Evolutionary conservation across 768 basidiomycete genomes (phyloP).

Genomic region (Podaxis sp.): DNA sequence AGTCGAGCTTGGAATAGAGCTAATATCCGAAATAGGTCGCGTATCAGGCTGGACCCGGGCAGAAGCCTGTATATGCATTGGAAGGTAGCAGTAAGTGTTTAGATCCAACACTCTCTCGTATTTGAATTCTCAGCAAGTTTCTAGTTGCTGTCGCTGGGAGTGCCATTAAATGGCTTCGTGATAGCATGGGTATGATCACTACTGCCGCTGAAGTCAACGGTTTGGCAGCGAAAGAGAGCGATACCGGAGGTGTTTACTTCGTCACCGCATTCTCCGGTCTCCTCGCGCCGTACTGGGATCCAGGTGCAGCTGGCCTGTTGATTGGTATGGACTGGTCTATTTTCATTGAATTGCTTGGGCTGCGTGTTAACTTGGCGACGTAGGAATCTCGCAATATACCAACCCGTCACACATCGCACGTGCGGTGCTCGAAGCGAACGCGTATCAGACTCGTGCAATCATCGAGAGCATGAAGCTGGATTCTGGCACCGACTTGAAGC

Average conservation of each 20-base stretch:
- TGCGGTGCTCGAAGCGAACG: constrained; percentile 94
- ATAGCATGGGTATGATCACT: constrained; percentile 82
- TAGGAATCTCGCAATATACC: constrained; percentile 83
- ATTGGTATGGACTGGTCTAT: constrained; percentile 53
- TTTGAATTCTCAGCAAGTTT: background rate
- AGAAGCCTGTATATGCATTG: constrained; percentile 86
- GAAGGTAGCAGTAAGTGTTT: constrained; percentile 83
- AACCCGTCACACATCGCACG: constrained; percentile 92
- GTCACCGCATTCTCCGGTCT: constrained; percentile 96
- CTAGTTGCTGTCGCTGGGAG: constrained; percentile 92
- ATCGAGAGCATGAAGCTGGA: constrained; percentile 95
- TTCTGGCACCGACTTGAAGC: constrained; percentile 73
- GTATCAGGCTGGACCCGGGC: constrained; percentile 79
- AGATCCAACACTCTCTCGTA: background rate
- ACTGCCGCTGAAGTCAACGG: constrained; percentile 82
- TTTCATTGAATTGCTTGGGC: background rate
- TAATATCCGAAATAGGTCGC: constrained; percentile 57
- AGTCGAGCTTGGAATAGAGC: constrained; percentile 6
- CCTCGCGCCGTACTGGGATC: constrained; percentile 97
- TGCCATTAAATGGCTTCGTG: constrained; percentile 95
- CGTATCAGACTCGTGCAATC: constrained; percentile 94
- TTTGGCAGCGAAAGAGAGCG: constrained; percentile 72
- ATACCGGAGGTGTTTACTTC: constrained; percentile 91
- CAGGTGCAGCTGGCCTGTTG: constrained; percentile 81
- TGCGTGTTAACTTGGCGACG: background rate